A percentile compares a stretch with the other conserved stretches of the same genome.
These are phyloP conservation scores for Lenzites betulinus DNA, from an alignment of 768 basidiomycete species.

Conservation along the genomic window DNA sequence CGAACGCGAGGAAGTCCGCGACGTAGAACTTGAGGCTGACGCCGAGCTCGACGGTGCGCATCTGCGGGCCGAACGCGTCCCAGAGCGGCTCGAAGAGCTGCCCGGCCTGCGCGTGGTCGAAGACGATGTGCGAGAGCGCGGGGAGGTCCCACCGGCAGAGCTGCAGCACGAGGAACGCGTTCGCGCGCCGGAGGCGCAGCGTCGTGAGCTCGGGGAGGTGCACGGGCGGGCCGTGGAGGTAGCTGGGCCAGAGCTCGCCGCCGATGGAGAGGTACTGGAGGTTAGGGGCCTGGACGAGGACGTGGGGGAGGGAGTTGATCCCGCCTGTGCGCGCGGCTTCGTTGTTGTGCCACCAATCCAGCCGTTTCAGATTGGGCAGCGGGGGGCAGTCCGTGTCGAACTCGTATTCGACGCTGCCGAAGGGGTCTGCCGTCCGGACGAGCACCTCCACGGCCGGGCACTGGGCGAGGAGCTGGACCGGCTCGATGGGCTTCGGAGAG, in stretches of 20 bases:
- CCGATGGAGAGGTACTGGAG: conserved; percentile 60
- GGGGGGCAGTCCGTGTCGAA: conserved; percentile 50
- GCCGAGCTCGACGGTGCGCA: conserved; percentile 60
- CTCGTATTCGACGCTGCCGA: conserved; percentile 54
- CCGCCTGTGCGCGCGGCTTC: conserved; percentile 62
- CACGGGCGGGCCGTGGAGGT: conserved; percentile 32
- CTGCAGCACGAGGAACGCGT: conserved; percentile 51
- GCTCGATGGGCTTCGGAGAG: conserved; percentile 33
- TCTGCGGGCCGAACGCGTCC: conserved; percentile 50
- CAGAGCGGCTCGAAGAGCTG: conserved; percentile 47
- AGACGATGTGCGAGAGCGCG: conserved; percentile 49
- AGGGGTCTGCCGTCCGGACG: conserved; percentile 55
- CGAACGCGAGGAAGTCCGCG: conserved; percentile 47
- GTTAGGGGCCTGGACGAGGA: conserved; percentile 55
- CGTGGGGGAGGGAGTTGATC: conserved; percentile 58
- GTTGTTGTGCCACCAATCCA: conserved; percentile 70
- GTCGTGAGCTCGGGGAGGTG: conserved; percentile 51
- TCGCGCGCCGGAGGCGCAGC: conserved; percentile 51
- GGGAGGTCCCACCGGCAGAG: conserved; percentile 56
- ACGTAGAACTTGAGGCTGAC: conserved; percentile 55
- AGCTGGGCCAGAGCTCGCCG: conserved; percentile 39
- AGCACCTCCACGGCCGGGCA: conserved; percentile 58
- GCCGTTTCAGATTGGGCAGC: conserved; percentile 54
- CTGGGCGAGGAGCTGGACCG: conserved; percentile 48
- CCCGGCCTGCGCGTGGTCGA: conserved; percentile 46